A percentile compares a stretch with the other conserved stretches of the same genome.
Evolutionary conservation across 257 asterid genomes (phyloP).

Genomic region (Solanum chiquidenum): DNA sequence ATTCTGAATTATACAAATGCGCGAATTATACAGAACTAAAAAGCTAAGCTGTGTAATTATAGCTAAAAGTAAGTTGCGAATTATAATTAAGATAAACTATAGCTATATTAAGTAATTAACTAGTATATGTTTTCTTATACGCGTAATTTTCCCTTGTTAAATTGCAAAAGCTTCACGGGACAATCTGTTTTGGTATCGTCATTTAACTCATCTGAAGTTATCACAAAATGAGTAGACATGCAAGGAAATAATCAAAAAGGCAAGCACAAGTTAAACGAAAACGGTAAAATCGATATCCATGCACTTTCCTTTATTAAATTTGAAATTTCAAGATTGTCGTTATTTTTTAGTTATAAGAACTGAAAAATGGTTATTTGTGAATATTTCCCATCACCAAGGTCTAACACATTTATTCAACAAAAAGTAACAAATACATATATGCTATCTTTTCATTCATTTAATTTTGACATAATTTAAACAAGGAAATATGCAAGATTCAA

Average conservation of each 20-base stretch:
- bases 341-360: background rate
- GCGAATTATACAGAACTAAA: too few species aligned
- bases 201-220: too few species aligned
- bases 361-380: background rate
- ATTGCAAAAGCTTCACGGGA: too few species aligned
- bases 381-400: background rate
- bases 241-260: background rate
- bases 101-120: too few species aligned
- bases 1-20: too few species aligned
- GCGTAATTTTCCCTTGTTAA: too few species aligned
- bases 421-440: background rate
- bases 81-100: too few species aligned
- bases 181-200: too few species aligned
- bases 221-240: background rate
- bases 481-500: background rate
- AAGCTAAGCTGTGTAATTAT: too few species aligned
- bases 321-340: background rate
- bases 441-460: background rate
- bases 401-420: background rate
- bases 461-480: background rate
- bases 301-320: background rate
- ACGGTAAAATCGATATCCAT: background rate
- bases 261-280: background rate
- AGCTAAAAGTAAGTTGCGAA: too few species aligned
- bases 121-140: too few species aligned